Conservation (phyloP, 352 stramenopile species). For the Phytophthora kernoviae region DNA sequence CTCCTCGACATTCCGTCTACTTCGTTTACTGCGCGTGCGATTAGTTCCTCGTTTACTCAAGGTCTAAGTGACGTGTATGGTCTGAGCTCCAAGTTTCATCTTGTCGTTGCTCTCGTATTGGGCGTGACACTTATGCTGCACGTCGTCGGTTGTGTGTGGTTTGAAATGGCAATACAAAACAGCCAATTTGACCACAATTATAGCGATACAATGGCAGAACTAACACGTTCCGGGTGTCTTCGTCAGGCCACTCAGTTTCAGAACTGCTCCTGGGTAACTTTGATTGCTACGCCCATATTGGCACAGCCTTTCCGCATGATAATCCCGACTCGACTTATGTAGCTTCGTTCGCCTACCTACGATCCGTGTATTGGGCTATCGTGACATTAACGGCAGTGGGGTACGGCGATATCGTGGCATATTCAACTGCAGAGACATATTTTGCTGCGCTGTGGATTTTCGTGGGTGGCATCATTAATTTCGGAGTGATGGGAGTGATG, state of each 20-base stretch:
- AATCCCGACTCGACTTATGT: constrained; percentile 37
- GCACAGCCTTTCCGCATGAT: constrained; percentile 34
- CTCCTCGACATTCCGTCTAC: constrained; percentile 42
- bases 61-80: constrained; percentile 47
- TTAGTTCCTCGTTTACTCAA: constrained; percentile 42
- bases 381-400: constrained; percentile 67
- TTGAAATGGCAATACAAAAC: constrained; percentile 50
- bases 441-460: constrained; percentile 69
- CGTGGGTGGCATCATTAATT: constrained; percentile 69
- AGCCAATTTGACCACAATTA: constrained; percentile 7
- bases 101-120: constrained; percentile 47
- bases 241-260: constrained; percentile 33
- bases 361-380: constrained; percentile 71
- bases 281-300: constrained; percentile 60
- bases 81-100: constrained; percentile 56
- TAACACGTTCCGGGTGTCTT: constrained; percentile 47
- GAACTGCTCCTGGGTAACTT: constrained; percentile 77
- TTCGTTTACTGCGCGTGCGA: constrained; percentile 51
- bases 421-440: constrained; percentile 60
- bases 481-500: constrained; percentile 67
- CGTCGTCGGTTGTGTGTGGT: constrained; percentile 66
- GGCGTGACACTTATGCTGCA: constrained; percentile 64
- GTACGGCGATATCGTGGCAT: constrained; percentile 37
- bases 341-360: constrained; percentile 56
- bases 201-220: constrained; percentile 2